These are phyloP conservation scores for Dentipellis sp. DNA, from an alignment of 768 basidiomycete species.

Conservation along the genomic window DNA sequence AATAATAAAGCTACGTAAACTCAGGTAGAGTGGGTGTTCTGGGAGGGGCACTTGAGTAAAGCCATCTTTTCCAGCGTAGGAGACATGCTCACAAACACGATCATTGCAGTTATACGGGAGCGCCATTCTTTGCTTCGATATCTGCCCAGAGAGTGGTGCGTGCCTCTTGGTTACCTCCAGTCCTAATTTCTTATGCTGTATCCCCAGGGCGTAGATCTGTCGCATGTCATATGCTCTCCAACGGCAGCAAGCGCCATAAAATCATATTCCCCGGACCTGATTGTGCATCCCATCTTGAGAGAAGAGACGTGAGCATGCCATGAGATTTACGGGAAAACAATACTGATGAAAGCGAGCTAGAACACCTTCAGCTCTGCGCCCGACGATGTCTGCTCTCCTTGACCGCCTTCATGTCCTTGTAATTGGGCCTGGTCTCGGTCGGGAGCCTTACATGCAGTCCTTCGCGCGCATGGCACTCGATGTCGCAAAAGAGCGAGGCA, in stretches of 20 bases:
- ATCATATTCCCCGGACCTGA: constrained; percentile 92
- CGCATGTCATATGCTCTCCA: constrained; percentile 96
- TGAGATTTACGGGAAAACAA: not conserved
- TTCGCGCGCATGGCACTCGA: constrained; percentile 70
- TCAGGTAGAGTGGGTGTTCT: constrained; percentile 86
- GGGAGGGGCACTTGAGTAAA: constrained; percentile 86
- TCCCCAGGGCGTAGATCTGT: constrained; percentile 78
- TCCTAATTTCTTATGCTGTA: not conserved
- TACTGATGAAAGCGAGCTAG: constrained; percentile 15
- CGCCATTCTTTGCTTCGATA: constrained; percentile 92
- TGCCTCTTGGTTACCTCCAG: constrained; percentile 5
- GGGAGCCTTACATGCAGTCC: constrained; percentile 82
- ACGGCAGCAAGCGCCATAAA: constrained; percentile 91
- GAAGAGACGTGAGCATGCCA: constrained; percentile 46
- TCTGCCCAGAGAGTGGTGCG: constrained; percentile 78
- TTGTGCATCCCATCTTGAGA: constrained; percentile 88
- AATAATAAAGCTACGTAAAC: not conserved
- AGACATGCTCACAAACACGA: not conserved
- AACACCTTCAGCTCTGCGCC: constrained; percentile 35
- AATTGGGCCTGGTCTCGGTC: constrained; percentile 90
- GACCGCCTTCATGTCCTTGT: constrained; percentile 87
- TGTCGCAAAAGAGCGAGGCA: constrained; percentile 59
- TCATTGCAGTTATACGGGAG: constrained; percentile 77
- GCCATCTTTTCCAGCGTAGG: not conserved
- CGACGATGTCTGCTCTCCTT: constrained; percentile 58